Evolutionary conservation across 192 early-diverging fungal genomes (phyloP), one percentile per base, ranked within the genome.

Genomic region (Podila epicladia): DNA sequence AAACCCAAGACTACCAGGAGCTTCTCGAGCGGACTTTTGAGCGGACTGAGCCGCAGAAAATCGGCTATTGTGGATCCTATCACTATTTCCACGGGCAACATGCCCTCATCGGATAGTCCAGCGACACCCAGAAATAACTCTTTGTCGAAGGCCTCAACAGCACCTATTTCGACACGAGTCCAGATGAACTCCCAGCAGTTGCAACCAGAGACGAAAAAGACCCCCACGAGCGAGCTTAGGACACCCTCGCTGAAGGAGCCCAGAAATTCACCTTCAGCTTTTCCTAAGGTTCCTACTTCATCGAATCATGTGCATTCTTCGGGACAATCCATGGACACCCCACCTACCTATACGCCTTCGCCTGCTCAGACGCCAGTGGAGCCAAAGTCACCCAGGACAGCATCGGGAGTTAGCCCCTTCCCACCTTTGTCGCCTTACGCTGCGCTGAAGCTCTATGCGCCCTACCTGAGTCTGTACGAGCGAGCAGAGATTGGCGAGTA

Each of bases 401-500:
- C 77, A 8, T 80, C 71, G 11, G 62, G 62, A 1, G 77, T 73
- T 20, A 80, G 77, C 33, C 77, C 77, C 13, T 73, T 80, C 62
- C 86, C 86, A 20, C 83, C 91, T 19, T 82, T 90, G 26, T 87
- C 87, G 26, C 88, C 92, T 9, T 85, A 89, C 63, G 88, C 88
- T 22, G 91, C 90, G 12, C 72, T 93, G 50, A 88, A 90, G 55
- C 82, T 89, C 3, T 93, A 93, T 66, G 90, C 89, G 2, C 90
- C 89, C 24, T 88, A 92, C 70, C 84, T 99, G 61, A 96, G 94
- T 9, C 77, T 87, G 19, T 96, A 94, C 65, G 98, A 99, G 85
- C 93, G 94, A 61, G 86, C 85, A 0, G 98, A 99, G 79, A 96
- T 99, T 45, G 71, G 91, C 17, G 91, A 91, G 20, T 97, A 87